Conservation (phyloP, 148 eudicot genomes). For the Chenopodium quinoa region DNA sequence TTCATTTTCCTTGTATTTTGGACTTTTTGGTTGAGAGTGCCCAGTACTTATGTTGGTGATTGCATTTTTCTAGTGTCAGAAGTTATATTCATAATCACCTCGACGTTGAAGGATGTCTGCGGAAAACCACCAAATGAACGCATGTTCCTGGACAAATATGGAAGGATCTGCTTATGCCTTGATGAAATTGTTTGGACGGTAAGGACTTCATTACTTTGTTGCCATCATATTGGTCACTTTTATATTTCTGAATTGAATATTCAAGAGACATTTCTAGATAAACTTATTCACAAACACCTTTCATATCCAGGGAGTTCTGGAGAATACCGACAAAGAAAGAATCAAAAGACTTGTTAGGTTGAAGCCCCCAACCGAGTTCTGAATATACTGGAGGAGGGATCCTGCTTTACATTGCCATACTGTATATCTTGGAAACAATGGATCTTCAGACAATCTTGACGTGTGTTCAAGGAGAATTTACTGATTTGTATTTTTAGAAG, state of each 20-base stretch:
- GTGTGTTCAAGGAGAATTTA: background rate
- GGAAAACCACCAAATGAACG: conserved; percentile 95
- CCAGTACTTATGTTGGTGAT: conserved; percentile 4
- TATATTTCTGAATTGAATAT: background rate
- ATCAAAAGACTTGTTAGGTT: conserved; percentile 89
- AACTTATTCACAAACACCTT: background rate
- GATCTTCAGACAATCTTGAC: background rate
- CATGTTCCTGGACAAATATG: conserved; percentile 92
- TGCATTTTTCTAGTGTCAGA: conserved; percentile 61
- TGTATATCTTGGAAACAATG: background rate
- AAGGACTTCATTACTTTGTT: conserved; percentile 17
- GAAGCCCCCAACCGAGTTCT: conserved; percentile 90
- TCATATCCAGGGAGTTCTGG: conserved; percentile 70
- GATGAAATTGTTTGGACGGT: conserved; percentile 99
- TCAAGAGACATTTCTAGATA: background rate
- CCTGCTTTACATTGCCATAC: background rate
- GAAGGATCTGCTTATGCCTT: conserved; percentile 87
- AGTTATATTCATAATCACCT: conserved; percentile 67
- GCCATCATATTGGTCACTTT: background rate
- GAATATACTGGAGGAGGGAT: conserved; percentile 16
- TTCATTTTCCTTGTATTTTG: background rate
- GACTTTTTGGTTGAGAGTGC: background rate
- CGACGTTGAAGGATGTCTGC: conserved; percentile 89
- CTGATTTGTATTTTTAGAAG: background rate
- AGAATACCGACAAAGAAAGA: conserved; percentile 91